phyloP scores from a whole-genome alignment of 805 yeast genomes.

The Kluyveromyces starmeri region DNA sequence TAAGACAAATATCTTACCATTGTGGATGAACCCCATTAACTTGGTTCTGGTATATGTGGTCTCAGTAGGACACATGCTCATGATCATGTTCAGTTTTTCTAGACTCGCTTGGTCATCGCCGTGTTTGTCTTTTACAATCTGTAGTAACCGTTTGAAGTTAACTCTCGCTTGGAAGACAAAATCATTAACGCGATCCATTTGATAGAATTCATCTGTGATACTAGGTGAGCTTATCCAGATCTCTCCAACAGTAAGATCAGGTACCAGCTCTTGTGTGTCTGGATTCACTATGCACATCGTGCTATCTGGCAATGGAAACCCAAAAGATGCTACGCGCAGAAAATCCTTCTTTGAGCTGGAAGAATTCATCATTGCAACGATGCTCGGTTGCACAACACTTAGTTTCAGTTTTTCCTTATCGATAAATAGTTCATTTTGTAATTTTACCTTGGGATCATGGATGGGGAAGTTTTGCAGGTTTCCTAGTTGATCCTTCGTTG shows the following conservation, averaged over 20 bases:
- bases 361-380: constrained; percentile 25
- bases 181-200: constrained; percentile 28
- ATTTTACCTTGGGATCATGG: constrained; percentile 21
- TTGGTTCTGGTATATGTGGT: constrained; percentile 73
- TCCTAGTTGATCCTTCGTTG: constrained; percentile 81
- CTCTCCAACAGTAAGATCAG: constrained; percentile 81
- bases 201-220: constrained; percentile 47
- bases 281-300: constrained; percentile 92
- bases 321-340: constrained; percentile 81
- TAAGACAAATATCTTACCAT: constrained; percentile 79
- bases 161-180: constrained; percentile 29
- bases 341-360: constrained; percentile 35
- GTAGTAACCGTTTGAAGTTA: constrained; percentile 24
- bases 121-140: background rate
- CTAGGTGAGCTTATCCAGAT: constrained; percentile 96
- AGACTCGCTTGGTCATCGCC: constrained; percentile 6
- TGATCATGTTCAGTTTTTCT: constrained; percentile 22
- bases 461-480: constrained; percentile 25
- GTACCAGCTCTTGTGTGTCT: constrained; percentile 68
- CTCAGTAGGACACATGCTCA: constrained; percentile 21
- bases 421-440: constrained; percentile 28
- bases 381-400: constrained; percentile 25
- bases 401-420: constrained; percentile 30
- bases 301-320: constrained; percentile 90
- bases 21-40: constrained; percentile 74